Evolutionary conservation across 179 eudicot genomes (phyloP).

Genomic region (Spergularia azorica): DNA sequence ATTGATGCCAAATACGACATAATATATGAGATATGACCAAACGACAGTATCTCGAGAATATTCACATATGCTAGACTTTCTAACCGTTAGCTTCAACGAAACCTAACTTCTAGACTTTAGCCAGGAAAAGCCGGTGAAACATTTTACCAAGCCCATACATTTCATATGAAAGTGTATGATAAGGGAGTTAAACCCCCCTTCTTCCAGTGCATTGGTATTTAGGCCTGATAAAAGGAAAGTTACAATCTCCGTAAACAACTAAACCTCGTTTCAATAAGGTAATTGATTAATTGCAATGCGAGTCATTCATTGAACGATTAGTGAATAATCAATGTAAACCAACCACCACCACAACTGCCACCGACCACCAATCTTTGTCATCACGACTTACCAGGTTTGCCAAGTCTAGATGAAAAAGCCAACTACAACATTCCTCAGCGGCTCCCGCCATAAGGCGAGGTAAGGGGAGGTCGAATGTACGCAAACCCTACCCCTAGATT

Average conservation of each 20-base stretch:
- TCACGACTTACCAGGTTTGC: not conserved
- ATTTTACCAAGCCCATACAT: not conserved
- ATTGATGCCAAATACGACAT: not conserved
- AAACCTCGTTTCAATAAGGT: not conserved
- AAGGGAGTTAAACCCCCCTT: no score
- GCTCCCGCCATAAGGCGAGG: no score
- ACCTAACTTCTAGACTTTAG: not conserved
- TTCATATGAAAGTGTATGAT: not conserved
- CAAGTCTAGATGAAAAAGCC: not conserved
- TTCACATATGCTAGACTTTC: not conserved
- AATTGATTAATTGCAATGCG: not conserved
- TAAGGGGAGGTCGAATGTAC: no score
- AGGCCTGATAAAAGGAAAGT: no score
- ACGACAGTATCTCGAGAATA: constrained; percentile 1
- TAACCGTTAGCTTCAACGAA: not conserved
- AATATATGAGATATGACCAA: not conserved
- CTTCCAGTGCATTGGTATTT: no score
- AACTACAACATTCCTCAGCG: not conserved
- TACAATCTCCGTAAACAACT: not conserved
- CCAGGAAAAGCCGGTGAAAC: not conserved
- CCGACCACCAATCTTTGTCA: not conserved
- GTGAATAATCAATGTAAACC: not conserved
- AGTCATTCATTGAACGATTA: not conserved
- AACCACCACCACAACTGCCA: not conserved
- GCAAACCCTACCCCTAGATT: no score